Percentiles rank a stretch among this genome's conserved stretches.
phyloP scores from a whole-genome alignment of 2,329 filamentous ascomycete genomes.

The Colletotrichum sp. region DNA sequence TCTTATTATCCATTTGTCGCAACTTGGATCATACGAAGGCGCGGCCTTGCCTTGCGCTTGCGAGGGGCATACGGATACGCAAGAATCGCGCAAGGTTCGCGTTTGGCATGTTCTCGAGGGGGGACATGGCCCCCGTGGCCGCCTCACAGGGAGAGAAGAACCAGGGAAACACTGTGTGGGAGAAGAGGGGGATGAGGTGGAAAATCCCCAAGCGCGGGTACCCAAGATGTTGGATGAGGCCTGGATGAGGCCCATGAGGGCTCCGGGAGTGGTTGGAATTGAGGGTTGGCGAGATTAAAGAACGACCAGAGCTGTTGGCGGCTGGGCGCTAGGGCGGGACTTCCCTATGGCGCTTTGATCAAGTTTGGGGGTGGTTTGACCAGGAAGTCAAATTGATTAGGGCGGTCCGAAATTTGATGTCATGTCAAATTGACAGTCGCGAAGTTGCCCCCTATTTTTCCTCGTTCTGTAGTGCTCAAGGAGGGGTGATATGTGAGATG shows the following conservation, averaged over 20 bases:
- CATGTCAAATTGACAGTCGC: conserved; percentile 13
- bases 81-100: neutral
- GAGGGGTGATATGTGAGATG: conserved; percentile 5
- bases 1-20: neutral
- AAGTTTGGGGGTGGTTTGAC: conserved; percentile 17
- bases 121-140: neutral
- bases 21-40: neutral
- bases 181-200: neutral
- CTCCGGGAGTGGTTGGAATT: neutral
- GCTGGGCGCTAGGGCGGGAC: conserved; percentile 12
- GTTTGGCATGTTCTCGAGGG: neutral
- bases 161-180: neutral
- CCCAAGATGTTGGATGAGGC: conserved; percentile 3
- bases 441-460: conserved; percentile 1
- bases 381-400: conserved; percentile 21
- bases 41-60: neutral
- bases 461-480: neutral
- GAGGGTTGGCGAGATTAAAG: conserved; percentile 10
- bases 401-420: conserved; percentile 21
- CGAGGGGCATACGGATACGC: neutral
- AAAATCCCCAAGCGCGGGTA: neutral
- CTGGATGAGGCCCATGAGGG: neutral
- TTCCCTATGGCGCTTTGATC: conserved; percentile 16
- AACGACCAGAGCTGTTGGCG: neutral
- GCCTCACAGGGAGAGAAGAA: neutral